Evolutionary conservation across 192 early-diverging fungal genomes (phyloP), one percentile per base, ranked within the genome.

Genomic region (Entophlyctis luteolus): DNA sequence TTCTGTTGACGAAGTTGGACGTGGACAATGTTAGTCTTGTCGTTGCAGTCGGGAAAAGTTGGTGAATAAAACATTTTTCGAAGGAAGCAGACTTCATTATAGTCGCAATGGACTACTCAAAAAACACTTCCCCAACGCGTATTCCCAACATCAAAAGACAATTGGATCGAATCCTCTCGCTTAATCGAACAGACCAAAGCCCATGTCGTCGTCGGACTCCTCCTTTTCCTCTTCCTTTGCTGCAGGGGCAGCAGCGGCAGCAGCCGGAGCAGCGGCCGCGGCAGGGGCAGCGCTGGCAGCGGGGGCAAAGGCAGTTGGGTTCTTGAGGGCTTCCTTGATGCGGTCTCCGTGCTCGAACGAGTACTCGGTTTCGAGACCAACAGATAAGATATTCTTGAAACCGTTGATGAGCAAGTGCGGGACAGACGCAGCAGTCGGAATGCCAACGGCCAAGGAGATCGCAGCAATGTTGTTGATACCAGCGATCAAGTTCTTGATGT

Each of bases 371-470:
- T 87, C 85, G 59, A 96, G 76, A 73, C 91, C 93, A 79, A 96
- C 81, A 70, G 87, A 85, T 79, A 98, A 83, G 69, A 98, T 73
- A 72, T 95, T 91, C 92, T 96, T 99, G 92, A 93, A 99, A 72
- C 89, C 87, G 87, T 96, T 96, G 89, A 93, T 89, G 78, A 93
- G 75, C 67, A 90, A 79, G 92, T 99, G 97, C 58, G 95, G 97
- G 55, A 97, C 90, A 29, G 95, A 88, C 25, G 83, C 83, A 53
- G 72, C 70, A 48, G 83, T 84, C 33, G 83, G 83, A 79, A 70
- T 83, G 36, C 74, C 77, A 55, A 82, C 67, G 48, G 75, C 83
- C 46, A 84, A 55, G 56, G 95, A 98, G 78, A 99, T 81, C 70
- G 93, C 87, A 74, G 95, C 93, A 81, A 97, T 89, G 74, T 91